These are phyloP conservation scores for Ammopiptanthus mongolicus DNA, from an alignment of 306 rosid species.

Conservation along the genomic window DNA sequence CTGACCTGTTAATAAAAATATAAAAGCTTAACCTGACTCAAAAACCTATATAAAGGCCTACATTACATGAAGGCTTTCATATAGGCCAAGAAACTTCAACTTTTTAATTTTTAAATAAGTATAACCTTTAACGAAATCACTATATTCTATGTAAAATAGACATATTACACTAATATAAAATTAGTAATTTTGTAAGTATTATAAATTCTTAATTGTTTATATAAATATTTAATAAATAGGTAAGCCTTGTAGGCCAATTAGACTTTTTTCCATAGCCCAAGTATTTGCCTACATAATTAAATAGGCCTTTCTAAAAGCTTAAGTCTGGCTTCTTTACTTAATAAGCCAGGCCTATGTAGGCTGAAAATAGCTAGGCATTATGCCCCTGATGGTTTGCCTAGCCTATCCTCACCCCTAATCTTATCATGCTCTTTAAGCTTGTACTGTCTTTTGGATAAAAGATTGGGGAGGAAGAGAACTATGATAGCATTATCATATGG, in stretches of 20 bases:
- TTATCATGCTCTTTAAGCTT: neutral
- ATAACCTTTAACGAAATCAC: too few relatives aligned
- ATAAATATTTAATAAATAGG: neutral
- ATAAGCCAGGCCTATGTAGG: neutral
- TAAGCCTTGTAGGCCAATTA: neutral
- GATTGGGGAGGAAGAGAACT: neutral
- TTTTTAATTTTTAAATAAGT: neutral
- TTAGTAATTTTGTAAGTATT: neutral
- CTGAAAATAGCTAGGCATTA: neutral
- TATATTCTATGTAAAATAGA: neutral
- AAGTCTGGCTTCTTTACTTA: neutral
- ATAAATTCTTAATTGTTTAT: too few relatives aligned
- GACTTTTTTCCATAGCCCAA: neutral
- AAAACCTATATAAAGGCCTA: neutral
- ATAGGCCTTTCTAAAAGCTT: neutral
- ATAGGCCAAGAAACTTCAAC: neutral
- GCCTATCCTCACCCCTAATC: neutral
- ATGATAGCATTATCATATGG: conserved; percentile 1
- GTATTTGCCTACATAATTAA: neutral
- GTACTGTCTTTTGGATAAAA: neutral
- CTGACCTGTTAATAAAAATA: neutral
- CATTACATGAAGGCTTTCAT: neutral
- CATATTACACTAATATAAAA: neutral
- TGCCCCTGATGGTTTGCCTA: neutral
- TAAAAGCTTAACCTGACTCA: neutral